Conservation (phyloP, 1,139 yeast species). For the Lodderomyces pseudojiufengensis region DNA sequence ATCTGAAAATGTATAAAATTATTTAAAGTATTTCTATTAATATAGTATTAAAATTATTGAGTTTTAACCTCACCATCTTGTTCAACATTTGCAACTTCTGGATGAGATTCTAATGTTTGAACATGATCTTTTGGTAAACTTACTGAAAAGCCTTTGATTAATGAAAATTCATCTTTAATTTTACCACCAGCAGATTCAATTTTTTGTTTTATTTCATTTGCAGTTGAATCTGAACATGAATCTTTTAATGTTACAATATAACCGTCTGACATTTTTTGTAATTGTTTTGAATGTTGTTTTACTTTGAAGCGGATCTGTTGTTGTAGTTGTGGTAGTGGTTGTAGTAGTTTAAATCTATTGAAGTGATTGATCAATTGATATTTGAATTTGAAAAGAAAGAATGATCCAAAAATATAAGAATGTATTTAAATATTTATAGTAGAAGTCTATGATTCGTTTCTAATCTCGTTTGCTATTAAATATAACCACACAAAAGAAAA, state of each 20-base stretch:
- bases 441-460: too few species aligned
- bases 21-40: too few species aligned
- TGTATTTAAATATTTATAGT: not conserved
- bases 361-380: too few species aligned
- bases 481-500: too few species aligned
- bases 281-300: constrained; percentile 2
- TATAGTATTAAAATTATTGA: constrained; percentile 19
- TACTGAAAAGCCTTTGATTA: constrained; percentile 67
- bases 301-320: too few species aligned
- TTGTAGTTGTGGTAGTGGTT: not conserved
- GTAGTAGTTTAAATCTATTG: too few species aligned
- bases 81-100: constrained; percentile 51
- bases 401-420: not conserved
- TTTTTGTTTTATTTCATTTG: constrained; percentile 28
- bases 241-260: constrained; percentile 42
- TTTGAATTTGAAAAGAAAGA: not conserved
- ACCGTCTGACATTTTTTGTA: constrained; percentile 13
- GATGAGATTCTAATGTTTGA: constrained; percentile 37
- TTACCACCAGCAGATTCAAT: constrained; percentile 54
- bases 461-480: too few species aligned
- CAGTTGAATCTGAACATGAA: constrained; percentile 28
- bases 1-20: too few species aligned
- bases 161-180: constrained; percentile 58
- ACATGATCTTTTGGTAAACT: constrained; percentile 51
- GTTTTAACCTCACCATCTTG: constrained; percentile 60